Conservation (phyloP, 1,139 yeast species). For the Wickerhamomyces sp. region DNA sequence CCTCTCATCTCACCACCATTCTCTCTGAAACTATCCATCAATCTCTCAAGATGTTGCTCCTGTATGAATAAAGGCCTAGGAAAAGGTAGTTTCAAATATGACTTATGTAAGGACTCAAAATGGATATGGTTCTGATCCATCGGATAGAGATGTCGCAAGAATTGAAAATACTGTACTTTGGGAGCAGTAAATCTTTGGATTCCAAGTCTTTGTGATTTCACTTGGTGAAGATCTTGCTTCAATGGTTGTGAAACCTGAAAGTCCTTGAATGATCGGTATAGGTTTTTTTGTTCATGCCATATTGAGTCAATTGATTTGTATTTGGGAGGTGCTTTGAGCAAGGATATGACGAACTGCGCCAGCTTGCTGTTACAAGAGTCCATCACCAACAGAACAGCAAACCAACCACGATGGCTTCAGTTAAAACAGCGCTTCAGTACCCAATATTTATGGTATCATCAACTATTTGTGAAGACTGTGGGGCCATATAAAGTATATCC, state of each 20-base stretch:
- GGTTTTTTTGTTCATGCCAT: background rate
- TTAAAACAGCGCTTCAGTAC: too few relatives aligned
- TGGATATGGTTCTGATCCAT: conserved; percentile 21
- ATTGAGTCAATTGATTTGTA: background rate
- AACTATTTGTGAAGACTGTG: background rate
- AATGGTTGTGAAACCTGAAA: background rate
- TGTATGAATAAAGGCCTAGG: conserved; percentile 33
- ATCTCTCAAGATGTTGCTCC: conserved; percentile 35
- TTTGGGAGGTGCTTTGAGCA: background rate
- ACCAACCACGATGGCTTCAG: too few relatives aligned
- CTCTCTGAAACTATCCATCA: conserved; percentile 29
- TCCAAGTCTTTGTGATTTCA: background rate
- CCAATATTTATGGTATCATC: too few relatives aligned
- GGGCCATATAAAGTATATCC: background rate
- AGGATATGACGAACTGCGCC: background rate
- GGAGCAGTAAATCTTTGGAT: conserved; percentile 1
- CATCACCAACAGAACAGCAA: background rate
- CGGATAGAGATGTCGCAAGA: conserved; percentile 37
- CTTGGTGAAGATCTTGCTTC: background rate
- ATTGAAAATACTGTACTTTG: conserved; percentile 15
- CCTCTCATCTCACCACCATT: conserved; percentile 10
- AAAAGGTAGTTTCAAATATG: conserved; percentile 34
- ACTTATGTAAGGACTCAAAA: conserved; percentile 29
- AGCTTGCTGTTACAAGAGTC: background rate
- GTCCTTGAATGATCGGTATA: background rate